Evolutionary conservation across 768 basidiomycete genomes (phyloP).

Genomic region (Leucocoprinus leucothites): DNA sequence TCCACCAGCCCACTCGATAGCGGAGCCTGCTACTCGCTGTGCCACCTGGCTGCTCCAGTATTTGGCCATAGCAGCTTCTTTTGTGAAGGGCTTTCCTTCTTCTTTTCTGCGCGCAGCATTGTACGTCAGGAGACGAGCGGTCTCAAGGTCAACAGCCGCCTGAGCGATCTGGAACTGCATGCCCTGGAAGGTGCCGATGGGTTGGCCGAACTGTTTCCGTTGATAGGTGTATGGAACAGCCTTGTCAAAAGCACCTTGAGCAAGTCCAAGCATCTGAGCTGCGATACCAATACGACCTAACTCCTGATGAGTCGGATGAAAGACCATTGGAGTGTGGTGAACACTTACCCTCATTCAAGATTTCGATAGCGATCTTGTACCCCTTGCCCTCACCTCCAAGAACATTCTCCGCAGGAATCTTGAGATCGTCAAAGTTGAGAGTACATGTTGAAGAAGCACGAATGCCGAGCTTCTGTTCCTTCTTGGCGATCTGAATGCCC

Average conservation of each 20-base stretch:
- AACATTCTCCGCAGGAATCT: constrained; percentile 79
- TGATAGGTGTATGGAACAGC: constrained; percentile 94
- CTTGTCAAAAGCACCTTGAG: constrained; percentile 95
- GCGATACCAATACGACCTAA: constrained; percentile 93
- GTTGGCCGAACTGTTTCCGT: constrained; percentile 91
- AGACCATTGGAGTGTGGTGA: not conserved
- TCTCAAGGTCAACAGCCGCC: constrained; percentile 86
- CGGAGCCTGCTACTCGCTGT: constrained; percentile 79
- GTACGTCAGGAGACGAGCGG: constrained; percentile 88
- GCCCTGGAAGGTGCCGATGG: constrained; percentile 92
- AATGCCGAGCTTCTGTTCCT: constrained; percentile 98
- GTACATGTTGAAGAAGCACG: constrained; percentile 94
- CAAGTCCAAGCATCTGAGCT: constrained; percentile 97
- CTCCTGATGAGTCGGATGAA: not conserved
- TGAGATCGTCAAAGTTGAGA: constrained; percentile 92
- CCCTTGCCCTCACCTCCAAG: constrained; percentile 91
- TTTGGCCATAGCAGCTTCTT: constrained; percentile 98
- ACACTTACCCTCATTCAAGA: constrained; percentile 24
- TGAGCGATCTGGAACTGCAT: constrained; percentile 95
- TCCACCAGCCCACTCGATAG: constrained; percentile 97
- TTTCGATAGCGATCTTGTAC: constrained; percentile 56
- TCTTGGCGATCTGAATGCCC: constrained; percentile 97
- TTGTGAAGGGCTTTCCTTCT: constrained; percentile 79
- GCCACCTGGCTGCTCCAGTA: constrained; percentile 89
- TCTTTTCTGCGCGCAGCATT: constrained; percentile 96